A percentile compares a stretch with the other conserved stretches of the same genome.
Conservation (phyloP, 2,329 filamentous ascomycete species). For the Pseudogymnoascus sp. region DNA sequence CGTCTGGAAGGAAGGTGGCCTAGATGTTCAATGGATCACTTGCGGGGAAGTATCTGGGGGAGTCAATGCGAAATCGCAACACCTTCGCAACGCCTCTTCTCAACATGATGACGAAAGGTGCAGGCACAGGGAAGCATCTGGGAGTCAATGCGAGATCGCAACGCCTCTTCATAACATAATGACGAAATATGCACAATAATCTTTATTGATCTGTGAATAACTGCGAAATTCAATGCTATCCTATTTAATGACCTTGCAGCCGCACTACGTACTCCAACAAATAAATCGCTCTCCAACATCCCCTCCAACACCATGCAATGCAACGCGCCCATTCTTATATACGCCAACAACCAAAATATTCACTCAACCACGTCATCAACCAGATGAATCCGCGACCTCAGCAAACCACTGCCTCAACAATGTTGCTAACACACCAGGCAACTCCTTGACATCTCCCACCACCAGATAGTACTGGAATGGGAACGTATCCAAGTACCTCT, state of each 20-base stretch:
- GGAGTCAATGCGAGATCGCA: not conserved
- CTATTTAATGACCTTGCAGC: not conserved
- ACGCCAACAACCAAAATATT: not conserved
- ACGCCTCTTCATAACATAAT: not conserved
- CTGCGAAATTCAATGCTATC: not conserved
- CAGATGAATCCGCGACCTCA: constrained; percentile 39
- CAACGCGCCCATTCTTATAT: not conserved
- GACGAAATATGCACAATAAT: not conserved
- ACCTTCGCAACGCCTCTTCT: too few relatives aligned
- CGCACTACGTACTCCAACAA: not conserved
- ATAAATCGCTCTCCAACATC: not conserved
- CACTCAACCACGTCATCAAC: not conserved
- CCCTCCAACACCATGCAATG: not conserved
- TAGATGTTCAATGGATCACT: not conserved
- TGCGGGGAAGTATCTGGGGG: not conserved
- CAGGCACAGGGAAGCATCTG: not conserved
- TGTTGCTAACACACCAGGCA: constrained; percentile 79
- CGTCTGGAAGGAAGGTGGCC: not conserved
- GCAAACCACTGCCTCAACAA: constrained; percentile 95
- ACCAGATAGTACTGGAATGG: constrained; percentile 97
- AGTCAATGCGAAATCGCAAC: too few relatives aligned
- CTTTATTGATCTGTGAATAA: not conserved
- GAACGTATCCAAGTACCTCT: constrained; percentile 89
- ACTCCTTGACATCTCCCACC: constrained; percentile 81
- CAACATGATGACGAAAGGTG: too few relatives aligned